Evolutionary conservation across 768 basidiomycete genomes (phyloP), one percentile per base, ranked within the genome.

Genomic region (Suillus bovinus): DNA sequence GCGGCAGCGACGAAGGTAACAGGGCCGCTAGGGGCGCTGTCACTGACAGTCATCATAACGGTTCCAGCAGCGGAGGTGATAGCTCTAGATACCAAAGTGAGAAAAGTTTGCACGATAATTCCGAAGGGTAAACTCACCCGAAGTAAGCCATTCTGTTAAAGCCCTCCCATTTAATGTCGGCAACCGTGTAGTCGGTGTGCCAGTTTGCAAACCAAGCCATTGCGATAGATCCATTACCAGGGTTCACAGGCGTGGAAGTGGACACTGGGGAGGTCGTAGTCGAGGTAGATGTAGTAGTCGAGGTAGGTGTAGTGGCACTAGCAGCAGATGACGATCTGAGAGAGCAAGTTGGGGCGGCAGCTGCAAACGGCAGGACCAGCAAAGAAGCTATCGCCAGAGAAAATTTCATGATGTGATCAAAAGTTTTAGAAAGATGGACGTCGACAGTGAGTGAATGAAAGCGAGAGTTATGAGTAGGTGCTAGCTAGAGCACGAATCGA

Each of bases 121-220:
- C 5, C 10, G 10, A 27, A 22, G 9, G 8, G 16, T 17, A 6
- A 9, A 54, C 63, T 59, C n/a, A 69, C 70, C 91, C 90, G 4
- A 90, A 81, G 72, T 88, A 93, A 13, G 84, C 84, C 64, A 90
- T 72, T 59, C 84, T 80, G 3, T 84, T 90, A 74, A 91, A 92
- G 74, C 82, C 83, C 5, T 71, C 69, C 90, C 90, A 93, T 62
- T 78, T 79, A 66, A 93, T 79, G 46, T 82, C 77, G 29, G 79
- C 74, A 31, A 87, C 77, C 1, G 82, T 76, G 0, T 74, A 76
- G 36, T 73, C 66, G 29, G 82, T 72, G 69, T 88, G 86, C 86
- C 86, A 93, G 50, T 86, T 85, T 33, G 89, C 85, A 67, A 80
- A 90, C 89, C 90, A 92, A 17, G 86, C 79, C 53, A 83, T 77